Evolutionary conservation across 345 rosid species (phyloP).

Genomic region (Salix arbutifolia): DNA sequence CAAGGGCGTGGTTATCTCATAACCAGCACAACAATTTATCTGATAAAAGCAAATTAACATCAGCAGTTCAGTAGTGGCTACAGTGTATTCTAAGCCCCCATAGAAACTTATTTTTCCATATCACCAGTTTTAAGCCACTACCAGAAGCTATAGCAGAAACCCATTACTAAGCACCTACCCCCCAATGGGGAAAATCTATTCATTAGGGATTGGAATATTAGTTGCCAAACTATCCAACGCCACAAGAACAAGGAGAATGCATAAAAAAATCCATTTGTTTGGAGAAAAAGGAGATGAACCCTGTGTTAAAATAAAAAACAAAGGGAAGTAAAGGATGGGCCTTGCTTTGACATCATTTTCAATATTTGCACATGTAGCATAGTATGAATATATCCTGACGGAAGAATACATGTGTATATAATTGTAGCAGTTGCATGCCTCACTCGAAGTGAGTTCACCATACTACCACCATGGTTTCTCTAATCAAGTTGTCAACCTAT

Average conservation of each 20-base stretch:
- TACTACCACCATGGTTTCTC: neutral
- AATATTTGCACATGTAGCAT: too few relatives aligned
- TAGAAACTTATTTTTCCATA: neutral
- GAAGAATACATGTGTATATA: neutral
- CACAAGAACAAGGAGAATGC: neutral
- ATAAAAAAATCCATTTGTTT: neutral
- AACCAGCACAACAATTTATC: neutral
- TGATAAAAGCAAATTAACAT: too few relatives aligned
- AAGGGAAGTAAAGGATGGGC: neutral
- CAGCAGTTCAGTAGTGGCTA: neutral
- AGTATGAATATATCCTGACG: neutral
- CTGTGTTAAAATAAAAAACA: neutral
- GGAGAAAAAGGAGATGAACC: neutral
- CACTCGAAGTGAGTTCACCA: neutral
- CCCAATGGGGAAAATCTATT: neutral
- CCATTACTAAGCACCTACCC: neutral
- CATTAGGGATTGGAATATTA: neutral
- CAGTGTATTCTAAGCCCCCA: neutral
- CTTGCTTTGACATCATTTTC: neutral
- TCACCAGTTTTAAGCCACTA: neutral
- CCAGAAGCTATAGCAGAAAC: neutral
- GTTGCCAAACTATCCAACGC: neutral
- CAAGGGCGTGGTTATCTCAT: neutral
- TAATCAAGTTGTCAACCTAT: neutral
- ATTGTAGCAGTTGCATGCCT: neutral